Conservation (phyloP, 2,329 filamentous ascomycete species). For the Raffaelea albimanens region DNA sequence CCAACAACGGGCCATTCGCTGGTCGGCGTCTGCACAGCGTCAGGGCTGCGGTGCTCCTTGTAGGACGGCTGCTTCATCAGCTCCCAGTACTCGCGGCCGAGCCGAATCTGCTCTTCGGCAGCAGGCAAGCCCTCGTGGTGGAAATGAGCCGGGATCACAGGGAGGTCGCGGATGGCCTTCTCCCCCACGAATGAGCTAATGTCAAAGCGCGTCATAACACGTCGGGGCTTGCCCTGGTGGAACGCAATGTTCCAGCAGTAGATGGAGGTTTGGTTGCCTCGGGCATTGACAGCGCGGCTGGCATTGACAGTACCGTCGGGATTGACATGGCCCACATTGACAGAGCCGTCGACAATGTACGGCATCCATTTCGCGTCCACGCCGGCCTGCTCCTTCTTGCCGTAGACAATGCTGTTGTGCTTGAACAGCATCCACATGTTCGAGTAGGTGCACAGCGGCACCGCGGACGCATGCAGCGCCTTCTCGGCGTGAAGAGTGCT, state of each 20-base stretch:
- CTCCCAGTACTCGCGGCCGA: slow-evolving; percentile 38
- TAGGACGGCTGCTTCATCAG: slow-evolving; percentile 34
- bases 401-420: slow-evolving; percentile 35
- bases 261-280: slow-evolving; percentile 17
- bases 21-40: slow-evolving; percentile 22
- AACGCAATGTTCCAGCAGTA: slow-evolving; percentile 30
- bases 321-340: no score
- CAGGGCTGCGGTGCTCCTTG: slow-evolving; percentile 34
- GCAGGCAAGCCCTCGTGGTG: slow-evolving; percentile 27
- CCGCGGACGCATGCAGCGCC: slow-evolving; percentile 25
- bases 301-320: no score
- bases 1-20: slow-evolving; percentile 11
- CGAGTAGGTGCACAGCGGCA: slow-evolving; percentile 33
- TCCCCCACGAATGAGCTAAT: slow-evolving; percentile 32
- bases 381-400: slow-evolving; percentile 29
- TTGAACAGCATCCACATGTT: slow-evolving; percentile 36
- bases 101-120: slow-evolving; percentile 25
- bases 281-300: no score
- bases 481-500: slow-evolving; percentile 22
- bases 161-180: slow-evolving; percentile 30
- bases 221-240: slow-evolving; percentile 21
- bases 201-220: slow-evolving; percentile 26
- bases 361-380: slow-evolving; percentile 14
- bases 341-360: slow-evolving; percentile 32
- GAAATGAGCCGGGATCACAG: slow-evolving; percentile 32